Percentiles rank a stretch among this genome's conserved stretches.
These are phyloP conservation scores for Phytophthora cajani DNA, from an alignment of 352 stramenopile species.

Conservation along the genomic window DNA sequence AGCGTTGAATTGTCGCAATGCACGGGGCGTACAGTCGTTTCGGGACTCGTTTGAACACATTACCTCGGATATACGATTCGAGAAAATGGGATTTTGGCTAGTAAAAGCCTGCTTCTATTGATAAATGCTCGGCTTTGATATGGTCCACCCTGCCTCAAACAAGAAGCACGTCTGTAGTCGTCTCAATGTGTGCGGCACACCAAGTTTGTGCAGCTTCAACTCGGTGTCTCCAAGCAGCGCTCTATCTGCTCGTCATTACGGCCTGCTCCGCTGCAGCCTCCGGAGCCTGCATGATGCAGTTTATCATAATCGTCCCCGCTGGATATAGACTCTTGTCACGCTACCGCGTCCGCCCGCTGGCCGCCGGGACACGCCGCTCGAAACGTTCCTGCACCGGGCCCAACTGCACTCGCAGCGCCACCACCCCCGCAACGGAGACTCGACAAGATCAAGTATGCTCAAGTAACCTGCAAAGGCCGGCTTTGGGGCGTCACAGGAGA, in stretches of 20 bases:
- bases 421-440: neutral
- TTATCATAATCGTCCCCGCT: neutral
- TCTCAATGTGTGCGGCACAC: too few species aligned
- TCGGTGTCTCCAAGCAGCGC: conserved; percentile 2
- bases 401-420: neutral
- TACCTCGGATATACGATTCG: too few species aligned
- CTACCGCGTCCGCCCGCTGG: neutral
- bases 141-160: too few species aligned
- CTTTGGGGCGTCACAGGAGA: neutral
- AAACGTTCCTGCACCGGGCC: neutral
- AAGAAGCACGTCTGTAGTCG: too few species aligned
- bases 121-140: too few species aligned
- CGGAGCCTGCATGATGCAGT: neutral
- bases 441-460: neutral
- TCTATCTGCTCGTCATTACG: too few species aligned
- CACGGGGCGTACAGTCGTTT: neutral
- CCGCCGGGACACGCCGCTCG: neutral
- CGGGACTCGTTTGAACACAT: too few species aligned
- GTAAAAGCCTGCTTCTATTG: too few species aligned
- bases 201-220: conserved; percentile 7
- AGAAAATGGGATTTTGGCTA: too few species aligned
- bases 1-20: neutral
- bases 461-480: too few species aligned
- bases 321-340: neutral
- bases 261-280: too few species aligned